Evolutionary conservation across 2,329 filamentous ascomycete species (phyloP), one percentile per base, ranked within the genome.

Genomic region (Trichoderma afroharzianum): DNA sequence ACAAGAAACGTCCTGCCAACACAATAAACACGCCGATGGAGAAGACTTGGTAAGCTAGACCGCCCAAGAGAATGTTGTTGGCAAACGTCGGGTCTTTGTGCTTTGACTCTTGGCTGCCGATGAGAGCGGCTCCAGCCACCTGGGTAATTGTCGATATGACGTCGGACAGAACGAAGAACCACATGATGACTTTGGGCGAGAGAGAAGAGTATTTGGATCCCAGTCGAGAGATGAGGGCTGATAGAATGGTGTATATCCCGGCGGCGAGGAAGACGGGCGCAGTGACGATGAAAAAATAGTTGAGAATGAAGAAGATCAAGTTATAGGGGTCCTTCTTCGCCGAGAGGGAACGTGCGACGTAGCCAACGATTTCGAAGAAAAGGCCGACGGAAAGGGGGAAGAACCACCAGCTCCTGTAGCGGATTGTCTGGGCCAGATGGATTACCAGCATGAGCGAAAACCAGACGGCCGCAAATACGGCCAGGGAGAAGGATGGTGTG

Each of bases 201-300:
- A 88, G 76, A 3, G 84, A 81, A 0, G 84, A 81, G 74, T 84
- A 84, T 28, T 79, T 74, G 4, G 78, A 76, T 3, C 84, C 85
- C 47, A 85, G 80, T 11, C 81, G 78, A 57, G 80, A 80, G 64
- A 88, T 87, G 36, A 89, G 78, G 4, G 84, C 81, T 0, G 83
- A 85, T 7, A 89, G 80, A 61, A 87, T 80, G n/a, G 85, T 85
- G 80, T 88, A 89, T 63, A 88, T 85, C 0, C 83, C 83, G 0
- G 87, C 87, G 18, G 85, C 83, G 78, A 88, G 84, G 75, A 89
- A 87, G 47, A 89, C 87, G 1, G 87, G 87, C 0, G 87, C 87
- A 0, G 86, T 85, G 72, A 89, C 87, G 77, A 89, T 88, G 81
- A 88, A 88, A 81, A 89, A 89, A 80, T 88, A 89, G 76, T 88